These are phyloP conservation scores for Talaromyces proteolyticus DNA, from an alignment of 495 filamentous ascomycete species.

Conservation along the genomic window DNA sequence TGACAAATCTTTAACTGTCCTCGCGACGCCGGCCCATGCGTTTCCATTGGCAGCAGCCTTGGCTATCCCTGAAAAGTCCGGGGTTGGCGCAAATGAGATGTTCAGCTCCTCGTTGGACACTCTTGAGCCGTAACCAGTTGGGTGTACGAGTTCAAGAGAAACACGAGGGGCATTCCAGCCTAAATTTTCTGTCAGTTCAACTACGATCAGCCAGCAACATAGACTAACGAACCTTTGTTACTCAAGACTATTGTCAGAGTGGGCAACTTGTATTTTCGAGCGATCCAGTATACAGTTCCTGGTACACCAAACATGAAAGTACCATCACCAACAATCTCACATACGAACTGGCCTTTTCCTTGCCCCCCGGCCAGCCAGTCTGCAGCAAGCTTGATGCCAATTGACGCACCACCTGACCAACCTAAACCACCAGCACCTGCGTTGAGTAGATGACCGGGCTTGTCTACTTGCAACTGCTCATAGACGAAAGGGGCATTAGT, in stretches of 20 bases:
- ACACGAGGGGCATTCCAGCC: slow-evolving; percentile 82
- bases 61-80: slow-evolving; percentile 89
- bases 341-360: slow-evolving; percentile 77
- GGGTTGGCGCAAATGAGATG: slow-evolving; percentile 78
- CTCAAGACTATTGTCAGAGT: slow-evolving; percentile 89
- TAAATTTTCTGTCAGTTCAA: too few relatives aligned
- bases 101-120: slow-evolving; percentile 83
- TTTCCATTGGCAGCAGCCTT: slow-evolving; percentile 81
- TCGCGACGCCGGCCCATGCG: slow-evolving; percentile 63
- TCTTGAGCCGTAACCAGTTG: slow-evolving; percentile 67
- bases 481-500: slow-evolving; percentile 75
- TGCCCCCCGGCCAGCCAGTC: slow-evolving; percentile 50
- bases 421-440: slow-evolving; percentile 91
- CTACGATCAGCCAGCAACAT: too few relatives aligned
- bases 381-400: slow-evolving; percentile 84
- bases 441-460: slow-evolving; percentile 83
- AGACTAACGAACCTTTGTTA: too few relatives aligned
- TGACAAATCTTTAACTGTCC: slow-evolving; percentile 58
- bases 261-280: slow-evolving; percentile 78
- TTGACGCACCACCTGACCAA: slow-evolving; percentile 86
- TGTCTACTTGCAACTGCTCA: slow-evolving; percentile 69
- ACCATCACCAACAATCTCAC: slow-evolving; percentile 89
- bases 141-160: slow-evolving; percentile 76
- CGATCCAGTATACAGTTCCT: slow-evolving; percentile 90
- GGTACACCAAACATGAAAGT: slow-evolving; percentile 88